Evolutionary conservation across 495 filamentous ascomycete genomes (phyloP).

Genomic region (Xylaria intraflava): DNA sequence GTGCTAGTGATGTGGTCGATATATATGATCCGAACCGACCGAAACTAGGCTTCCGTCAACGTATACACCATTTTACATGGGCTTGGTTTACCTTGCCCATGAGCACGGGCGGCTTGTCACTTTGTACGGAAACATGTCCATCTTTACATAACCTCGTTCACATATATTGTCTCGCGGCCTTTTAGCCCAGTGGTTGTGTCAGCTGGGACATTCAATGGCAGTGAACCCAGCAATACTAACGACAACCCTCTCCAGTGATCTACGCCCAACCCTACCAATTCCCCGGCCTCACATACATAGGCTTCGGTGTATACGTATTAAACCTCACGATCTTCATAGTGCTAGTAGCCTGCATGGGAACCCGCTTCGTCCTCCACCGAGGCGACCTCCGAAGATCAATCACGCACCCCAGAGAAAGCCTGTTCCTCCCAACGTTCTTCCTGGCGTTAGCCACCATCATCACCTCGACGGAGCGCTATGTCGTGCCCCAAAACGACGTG

Average conservation of each 20-base stretch:
- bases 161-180: not conserved
- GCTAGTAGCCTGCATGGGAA: constrained; percentile 44
- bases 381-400: constrained; percentile 49
- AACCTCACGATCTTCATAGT: constrained; percentile 54
- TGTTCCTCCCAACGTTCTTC: constrained; percentile 65
- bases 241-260: constrained; percentile 31
- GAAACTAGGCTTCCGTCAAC: constrained; percentile 4
- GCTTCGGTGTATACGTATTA: constrained; percentile 54
- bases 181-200: not conserved
- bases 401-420: constrained; percentile 54
- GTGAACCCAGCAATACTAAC: not conserved
- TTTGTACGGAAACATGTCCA: not conserved
- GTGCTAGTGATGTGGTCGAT: not conserved
- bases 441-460: constrained; percentile 59
- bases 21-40: constrained; percentile 10
- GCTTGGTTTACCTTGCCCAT: constrained; percentile 11
- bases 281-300: constrained; percentile 51
- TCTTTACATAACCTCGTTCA: not conserved
- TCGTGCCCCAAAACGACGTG: constrained; percentile 36
- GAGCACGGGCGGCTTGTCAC: constrained; percentile 9
- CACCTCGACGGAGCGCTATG: constrained; percentile 53
- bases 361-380: constrained; percentile 52
- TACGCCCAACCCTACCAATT: constrained; percentile 54
- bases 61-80: constrained; percentile 13
- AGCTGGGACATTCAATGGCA: not conserved